Evolutionary conservation across 768 basidiomycete species (phyloP).

Genomic region (Cystobasidium onofrii): DNA sequence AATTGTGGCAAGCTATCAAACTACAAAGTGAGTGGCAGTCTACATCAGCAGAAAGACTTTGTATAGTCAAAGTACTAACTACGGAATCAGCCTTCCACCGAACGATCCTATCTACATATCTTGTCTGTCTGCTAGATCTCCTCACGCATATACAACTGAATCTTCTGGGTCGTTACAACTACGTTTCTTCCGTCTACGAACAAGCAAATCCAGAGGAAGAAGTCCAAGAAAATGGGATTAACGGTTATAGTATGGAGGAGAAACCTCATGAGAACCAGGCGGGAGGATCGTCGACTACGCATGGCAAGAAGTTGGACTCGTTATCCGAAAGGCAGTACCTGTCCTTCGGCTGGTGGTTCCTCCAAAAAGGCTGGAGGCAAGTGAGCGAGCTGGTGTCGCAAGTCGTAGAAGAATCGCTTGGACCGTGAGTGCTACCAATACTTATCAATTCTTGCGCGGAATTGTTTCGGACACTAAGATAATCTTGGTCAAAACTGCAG

Average conservation of each 20-base stretch:
- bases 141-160: slow-evolving; percentile 78
- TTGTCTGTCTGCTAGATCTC: slow-evolving; percentile 74
- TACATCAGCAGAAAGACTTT: no score
- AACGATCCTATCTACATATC: slow-evolving; percentile 75
- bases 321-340: slow-evolving; percentile 61
- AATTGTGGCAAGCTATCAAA: slow-evolving; percentile 90
- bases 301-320: slow-evolving; percentile 46
- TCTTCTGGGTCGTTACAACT: slow-evolving; percentile 70
- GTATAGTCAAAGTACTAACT: no score
- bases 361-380: slow-evolving; percentile 85
- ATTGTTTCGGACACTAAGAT: slow-evolving; percentile 8
- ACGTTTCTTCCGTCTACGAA: slow-evolving; percentile 57
- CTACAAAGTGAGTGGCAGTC: slow-evolving; percentile 58
- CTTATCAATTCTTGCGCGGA: no score
- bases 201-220: slow-evolving; percentile 6
- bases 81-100: slow-evolving; percentile 58
- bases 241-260: neutral
- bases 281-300: neutral
- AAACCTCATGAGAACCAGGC: neutral
- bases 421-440: slow-evolving; percentile 55
- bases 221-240: slow-evolving; percentile 8
- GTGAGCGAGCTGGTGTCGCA: slow-evolving; percentile 63
- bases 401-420: slow-evolving; percentile 73
- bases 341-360: slow-evolving; percentile 83
- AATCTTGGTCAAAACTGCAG: slow-evolving; percentile 47